phyloP scores from a whole-genome alignment of 2,329 filamentous ascomycete species.

The Claviceps purpurea region DNA sequence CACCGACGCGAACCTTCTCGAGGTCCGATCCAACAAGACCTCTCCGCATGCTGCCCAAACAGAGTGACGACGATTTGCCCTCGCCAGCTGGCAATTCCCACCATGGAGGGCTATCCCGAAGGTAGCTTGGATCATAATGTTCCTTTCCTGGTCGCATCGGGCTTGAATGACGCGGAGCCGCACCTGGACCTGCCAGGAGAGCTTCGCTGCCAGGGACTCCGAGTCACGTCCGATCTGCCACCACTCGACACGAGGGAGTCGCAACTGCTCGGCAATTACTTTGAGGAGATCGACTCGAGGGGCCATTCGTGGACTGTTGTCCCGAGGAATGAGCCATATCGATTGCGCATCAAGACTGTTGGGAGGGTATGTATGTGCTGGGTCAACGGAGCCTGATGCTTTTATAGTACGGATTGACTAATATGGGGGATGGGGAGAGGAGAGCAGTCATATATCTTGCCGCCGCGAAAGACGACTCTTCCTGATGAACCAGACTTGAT shows the following conservation, averaged over 20 bases:
- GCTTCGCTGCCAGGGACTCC: constrained; percentile 43
- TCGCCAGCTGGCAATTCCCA: constrained; percentile 9
- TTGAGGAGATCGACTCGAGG: constrained; percentile 52
- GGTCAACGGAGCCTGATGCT: not conserved
- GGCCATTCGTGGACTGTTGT: constrained; percentile 53
- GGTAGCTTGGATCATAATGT: constrained; percentile 80
- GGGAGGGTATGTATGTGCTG: constrained; percentile 68
- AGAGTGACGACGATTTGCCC: constrained; percentile 4
- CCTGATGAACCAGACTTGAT: constrained; percentile 37
- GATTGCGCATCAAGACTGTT: constrained; percentile 58
- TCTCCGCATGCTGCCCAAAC: constrained; percentile 1
- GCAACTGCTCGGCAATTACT: constrained; percentile 49
- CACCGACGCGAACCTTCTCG: not conserved
- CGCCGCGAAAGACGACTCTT: constrained; percentile 41
- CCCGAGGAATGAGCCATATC: constrained; percentile 35
- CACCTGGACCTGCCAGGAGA: constrained; percentile 31
- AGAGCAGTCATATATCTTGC: constrained; percentile 38
- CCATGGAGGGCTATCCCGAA: constrained; percentile 67
- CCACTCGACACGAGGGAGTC: constrained; percentile 52
- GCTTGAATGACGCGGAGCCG: constrained; percentile 39
- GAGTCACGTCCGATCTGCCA: constrained; percentile 59
- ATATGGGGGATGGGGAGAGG: not conserved
- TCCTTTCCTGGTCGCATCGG: constrained; percentile 71
- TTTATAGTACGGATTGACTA: constrained; percentile 13
- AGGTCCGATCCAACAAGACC: constrained; percentile 9